These are phyloP conservation scores for Phytopythium sindhum DNA, from an alignment of 352 stramenopile genomes.

Conservation along the genomic window DNA sequence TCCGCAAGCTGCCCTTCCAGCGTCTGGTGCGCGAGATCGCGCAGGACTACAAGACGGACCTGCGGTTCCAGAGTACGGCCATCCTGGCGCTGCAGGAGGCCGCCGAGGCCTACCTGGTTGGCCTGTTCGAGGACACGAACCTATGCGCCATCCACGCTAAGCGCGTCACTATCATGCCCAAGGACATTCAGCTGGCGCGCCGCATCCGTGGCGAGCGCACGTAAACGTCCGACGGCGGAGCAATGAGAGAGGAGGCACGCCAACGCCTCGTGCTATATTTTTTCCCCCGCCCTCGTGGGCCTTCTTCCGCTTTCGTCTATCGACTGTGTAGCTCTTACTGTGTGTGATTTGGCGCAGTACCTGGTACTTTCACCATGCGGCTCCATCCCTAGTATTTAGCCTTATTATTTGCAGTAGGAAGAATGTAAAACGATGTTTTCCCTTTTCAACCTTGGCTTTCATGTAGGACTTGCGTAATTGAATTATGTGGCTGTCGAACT, in stretches of 20 bases:
- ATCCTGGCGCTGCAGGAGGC: constrained; percentile 91
- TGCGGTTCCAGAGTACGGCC: constrained; percentile 95
- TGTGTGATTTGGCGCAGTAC: constrained; percentile 36
- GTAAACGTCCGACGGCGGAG: constrained; percentile 26
- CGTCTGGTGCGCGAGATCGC: constrained; percentile 95
- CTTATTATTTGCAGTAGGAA: constrained; percentile 45
- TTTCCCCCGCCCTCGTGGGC: not conserved
- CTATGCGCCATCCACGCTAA: constrained; percentile 95
- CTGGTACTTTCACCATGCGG: constrained; percentile 24
- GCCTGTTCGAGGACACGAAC: constrained; percentile 96
- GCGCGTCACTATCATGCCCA: constrained; percentile 96
- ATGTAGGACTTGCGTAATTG: not conserved
- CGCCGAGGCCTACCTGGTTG: constrained; percentile 92
- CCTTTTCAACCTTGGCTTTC: not conserved
- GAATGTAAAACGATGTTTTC: constrained; percentile 11
- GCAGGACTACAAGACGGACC: constrained; percentile 96
- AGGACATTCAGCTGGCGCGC: constrained; percentile 94
- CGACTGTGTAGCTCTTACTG: constrained; percentile 26
- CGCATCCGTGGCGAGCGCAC: constrained; percentile 90
- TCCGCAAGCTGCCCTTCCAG: constrained; percentile 96
- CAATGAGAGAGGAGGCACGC: not conserved
- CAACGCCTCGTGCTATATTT: constrained; percentile 1
- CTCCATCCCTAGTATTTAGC: constrained; percentile 30
- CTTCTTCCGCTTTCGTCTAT: constrained; percentile 17
- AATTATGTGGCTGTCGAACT: not conserved